A percentile compares a stretch with the other conserved stretches of the same genome.
These are phyloP conservation scores for Colletotrichum scovillei DNA, from an alignment of 2,329 filamentous ascomycete species.

Conservation along the genomic window DNA sequence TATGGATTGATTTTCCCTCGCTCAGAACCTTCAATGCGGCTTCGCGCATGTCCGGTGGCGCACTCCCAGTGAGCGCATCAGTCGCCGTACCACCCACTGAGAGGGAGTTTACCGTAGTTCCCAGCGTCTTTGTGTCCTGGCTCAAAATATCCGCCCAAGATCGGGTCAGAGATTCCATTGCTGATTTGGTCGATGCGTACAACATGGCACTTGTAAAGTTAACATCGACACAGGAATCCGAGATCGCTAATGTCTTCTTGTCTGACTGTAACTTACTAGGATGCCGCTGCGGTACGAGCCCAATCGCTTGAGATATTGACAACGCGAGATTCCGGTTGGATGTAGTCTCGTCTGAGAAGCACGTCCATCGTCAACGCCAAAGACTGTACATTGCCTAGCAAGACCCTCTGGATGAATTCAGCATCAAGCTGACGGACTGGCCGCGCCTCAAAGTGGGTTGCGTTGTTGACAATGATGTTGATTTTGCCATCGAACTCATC, in stretches of 20 bases:
- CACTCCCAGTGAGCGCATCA: slow-evolving; percentile 46
- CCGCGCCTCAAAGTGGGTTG: slow-evolving; percentile 41
- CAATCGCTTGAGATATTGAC: slow-evolving; percentile 45
- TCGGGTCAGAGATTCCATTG: slow-evolving; percentile 48
- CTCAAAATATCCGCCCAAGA: slow-evolving; percentile 50
- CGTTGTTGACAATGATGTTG: slow-evolving; percentile 49
- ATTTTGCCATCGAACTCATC: slow-evolving; percentile 40
- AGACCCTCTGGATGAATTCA: slow-evolving; percentile 43
- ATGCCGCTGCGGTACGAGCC: neutral
- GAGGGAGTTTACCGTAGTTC: slow-evolving; percentile 49
- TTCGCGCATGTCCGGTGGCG: slow-evolving; percentile 22
- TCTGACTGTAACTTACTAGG: neutral
- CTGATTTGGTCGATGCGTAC: slow-evolving; percentile 48
- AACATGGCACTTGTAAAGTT: slow-evolving; percentile 38
- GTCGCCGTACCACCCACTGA: slow-evolving; percentile 47
- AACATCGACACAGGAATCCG: neutral
- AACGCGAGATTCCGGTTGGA: slow-evolving; percentile 47
- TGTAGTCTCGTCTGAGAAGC: slow-evolving; percentile 43
- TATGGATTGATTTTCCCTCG: neutral
- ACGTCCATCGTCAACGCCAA: slow-evolving; percentile 49
- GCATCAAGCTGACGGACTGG: slow-evolving; percentile 43
- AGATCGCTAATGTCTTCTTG: neutral
- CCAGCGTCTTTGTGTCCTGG: slow-evolving; percentile 47
- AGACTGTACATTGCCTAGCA: slow-evolving; percentile 49
- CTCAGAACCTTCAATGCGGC: neutral